Evolutionary conservation across 345 rosid species (phyloP), one percentile per base, ranked within the genome.

Genomic region (Sonneratia caseolaris): DNA sequence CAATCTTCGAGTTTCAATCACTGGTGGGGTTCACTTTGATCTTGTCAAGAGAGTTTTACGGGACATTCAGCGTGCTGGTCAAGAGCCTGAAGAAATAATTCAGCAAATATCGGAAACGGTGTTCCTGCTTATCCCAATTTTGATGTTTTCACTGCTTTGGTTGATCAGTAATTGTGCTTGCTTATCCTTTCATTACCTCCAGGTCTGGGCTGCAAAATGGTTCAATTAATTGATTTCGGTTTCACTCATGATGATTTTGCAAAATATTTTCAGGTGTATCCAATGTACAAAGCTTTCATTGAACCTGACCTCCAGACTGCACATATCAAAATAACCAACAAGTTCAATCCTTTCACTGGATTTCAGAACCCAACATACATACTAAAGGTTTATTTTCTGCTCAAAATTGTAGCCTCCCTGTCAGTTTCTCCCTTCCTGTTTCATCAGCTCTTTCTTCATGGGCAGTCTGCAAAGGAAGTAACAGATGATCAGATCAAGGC

Each of bases 21-120:
- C 97, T 35, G 99, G 98, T 70, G 98, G 98, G 68, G 89, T 95
- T 82, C 98, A 95, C 81, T 88, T 92, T 79, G 99, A 95, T 82
- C 96, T 95, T 73, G 99, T 95, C 75, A 95, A 95, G 76, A 89
- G 97, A 74, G 99, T 95, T 75, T 80, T 95, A 75, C 84, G 97
- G 43, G 99, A 95, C 78, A 95, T 95, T 79, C 98, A 95, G 79
- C 99, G 97, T 74, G 99, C 85, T 81, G 97, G 87, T 74, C 98
- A 92, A 81, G 99, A 90, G 81, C 99, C 99, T 77, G 98, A 95
- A 83, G 98, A 95, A 80, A 95, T 95, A 27, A 95, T 95, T 78
- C 99, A 92, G 76, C 99, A 95, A 81, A 90, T 95, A 65, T 95
- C 99, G 68, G 99, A 95, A 80, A 95, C 99, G 90, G 99, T 92